These are phyloP conservation scores for Suillus ampliporus DNA, from an alignment of 768 basidiomycete species.

Conservation along the genomic window DNA sequence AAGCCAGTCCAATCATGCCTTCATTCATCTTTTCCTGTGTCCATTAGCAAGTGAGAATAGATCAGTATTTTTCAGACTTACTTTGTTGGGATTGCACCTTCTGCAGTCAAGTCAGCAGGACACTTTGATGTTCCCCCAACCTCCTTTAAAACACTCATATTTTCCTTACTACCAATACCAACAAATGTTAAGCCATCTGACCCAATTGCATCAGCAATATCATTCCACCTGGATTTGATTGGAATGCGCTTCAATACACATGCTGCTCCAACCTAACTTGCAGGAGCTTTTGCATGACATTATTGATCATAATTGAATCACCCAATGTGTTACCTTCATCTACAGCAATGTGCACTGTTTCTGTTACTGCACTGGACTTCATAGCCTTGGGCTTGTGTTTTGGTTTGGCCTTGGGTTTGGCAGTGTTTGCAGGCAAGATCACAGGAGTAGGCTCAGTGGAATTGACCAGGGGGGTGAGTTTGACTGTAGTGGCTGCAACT, in stretches of 20 bases:
- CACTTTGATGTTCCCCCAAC: background rate
- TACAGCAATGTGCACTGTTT: too few relatives aligned
- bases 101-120: background rate
- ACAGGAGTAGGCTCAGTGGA: background rate
- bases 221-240: background rate
- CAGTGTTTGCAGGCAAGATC: background rate
- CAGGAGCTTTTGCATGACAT: too few relatives aligned
- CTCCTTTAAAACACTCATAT: background rate
- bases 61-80: background rate
- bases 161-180: background rate
- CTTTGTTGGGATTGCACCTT: background rate
- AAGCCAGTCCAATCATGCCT: background rate
- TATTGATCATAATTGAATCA: too few relatives aligned
- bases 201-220: background rate
- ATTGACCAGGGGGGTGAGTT: background rate
- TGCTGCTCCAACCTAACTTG: too few relatives aligned
- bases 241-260: background rate
- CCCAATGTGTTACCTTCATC: too few relatives aligned
- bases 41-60: background rate
- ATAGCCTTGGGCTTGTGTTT: too few relatives aligned
- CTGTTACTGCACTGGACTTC: too few relatives aligned
- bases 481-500: background rate
- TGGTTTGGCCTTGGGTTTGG: too few relatives aligned
- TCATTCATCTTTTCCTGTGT: background rate
- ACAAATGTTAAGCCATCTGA: background rate